Base-by-base conservation (phyloP, 768 basidiomycete species). In the Pleurotus salmoneostramineus region DNA sequence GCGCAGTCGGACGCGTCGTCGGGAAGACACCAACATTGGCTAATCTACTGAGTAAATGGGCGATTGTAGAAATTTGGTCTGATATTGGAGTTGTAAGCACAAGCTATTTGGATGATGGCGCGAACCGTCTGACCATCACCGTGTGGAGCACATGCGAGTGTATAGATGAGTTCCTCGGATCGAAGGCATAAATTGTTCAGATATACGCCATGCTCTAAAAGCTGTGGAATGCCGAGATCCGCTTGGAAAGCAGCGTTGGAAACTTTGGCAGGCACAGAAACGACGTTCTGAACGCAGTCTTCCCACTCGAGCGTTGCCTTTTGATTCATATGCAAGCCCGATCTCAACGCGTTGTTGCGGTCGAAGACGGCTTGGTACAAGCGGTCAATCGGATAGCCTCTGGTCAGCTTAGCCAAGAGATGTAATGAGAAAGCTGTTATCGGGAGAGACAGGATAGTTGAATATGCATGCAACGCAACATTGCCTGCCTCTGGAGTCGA, bases 251-350 rank as follows among this genome's bases (percentile, higher is more conserved):
- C 68, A 2, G 82, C 80, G 71, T 98, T 97, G 21, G 89, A 87
- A 6, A 89, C 83, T 69, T 85, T 93, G n/a, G 76, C 75, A 35
- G 95, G 93, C 6, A 95, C 71, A 12, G 83, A 76, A 50, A 86
- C 75, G 2, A 87, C 55, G 58, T 83, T 79, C 34, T 82, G 83
- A 21, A 95, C 82, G 61, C 80, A 84, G 62, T 93, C 88, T 62
- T 91, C 89, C 95, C 95, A 97, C 46, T 66, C 64, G 17, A 80
- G 63, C 34, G 68, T 71, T 42, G 67, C 68, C 58, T 69, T 71
- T 31, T 61, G 56, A 44, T 49, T 47, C 2, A 60, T 62, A 50
- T 72, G 33, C 10, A 27, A 3, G 32, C 12, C 55, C 31, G 31
- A 14, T 15, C 17, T 27, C 17, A 51, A 37, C 31, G 67, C 5